Evolutionary conservation across 2,329 filamentous ascomycete species (phyloP).

Genomic region (Ceratocystis eucalypticola): DNA sequence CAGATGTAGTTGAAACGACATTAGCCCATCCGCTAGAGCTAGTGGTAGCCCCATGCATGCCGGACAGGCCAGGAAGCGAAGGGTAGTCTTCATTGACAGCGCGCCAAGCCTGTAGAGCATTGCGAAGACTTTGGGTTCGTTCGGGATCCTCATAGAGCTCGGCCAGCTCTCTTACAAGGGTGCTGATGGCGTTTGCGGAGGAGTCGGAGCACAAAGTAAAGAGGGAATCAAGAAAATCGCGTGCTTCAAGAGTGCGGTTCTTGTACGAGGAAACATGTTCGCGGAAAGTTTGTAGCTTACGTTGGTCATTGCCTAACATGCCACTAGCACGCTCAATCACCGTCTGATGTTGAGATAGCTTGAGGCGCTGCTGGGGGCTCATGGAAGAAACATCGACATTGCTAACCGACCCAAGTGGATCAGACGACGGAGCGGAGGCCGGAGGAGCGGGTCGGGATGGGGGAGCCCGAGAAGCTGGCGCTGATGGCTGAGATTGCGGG

Average conservation of each 20-base stretch:
- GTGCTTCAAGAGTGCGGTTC: conserved; percentile 52
- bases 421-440: conserved; percentile 20
- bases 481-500: conserved; percentile 38
- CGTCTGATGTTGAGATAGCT: conserved; percentile 63
- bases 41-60: conserved; percentile 49
- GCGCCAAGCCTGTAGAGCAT: conserved; percentile 89
- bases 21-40: conserved; percentile 45
- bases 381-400: conserved; percentile 26
- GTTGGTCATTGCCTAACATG: conserved; percentile 61
- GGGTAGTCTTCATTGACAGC: conserved; percentile 95
- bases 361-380: conserved; percentile 67
- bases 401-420: conserved; percentile 11
- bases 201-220: conserved; percentile 73
- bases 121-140: conserved; percentile 60
- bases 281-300: conserved; percentile 67
- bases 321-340: conserved; percentile 76
- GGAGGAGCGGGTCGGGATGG: conserved; percentile 10
- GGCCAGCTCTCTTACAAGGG: conserved; percentile 77
- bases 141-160: conserved; percentile 77
- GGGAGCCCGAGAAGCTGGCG: conserved; percentile 20
- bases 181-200: conserved; percentile 67
- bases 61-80: conserved; percentile 61
- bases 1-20: conserved; percentile 46
- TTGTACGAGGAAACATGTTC: conserved; percentile 66
- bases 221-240: conserved; percentile 72